Percentiles rank a stretch among this genome's conserved stretches.
These are phyloP conservation scores for Aquilaria sinensis DNA, from an alignment of 345 rosid species.

Conservation along the genomic window DNA sequence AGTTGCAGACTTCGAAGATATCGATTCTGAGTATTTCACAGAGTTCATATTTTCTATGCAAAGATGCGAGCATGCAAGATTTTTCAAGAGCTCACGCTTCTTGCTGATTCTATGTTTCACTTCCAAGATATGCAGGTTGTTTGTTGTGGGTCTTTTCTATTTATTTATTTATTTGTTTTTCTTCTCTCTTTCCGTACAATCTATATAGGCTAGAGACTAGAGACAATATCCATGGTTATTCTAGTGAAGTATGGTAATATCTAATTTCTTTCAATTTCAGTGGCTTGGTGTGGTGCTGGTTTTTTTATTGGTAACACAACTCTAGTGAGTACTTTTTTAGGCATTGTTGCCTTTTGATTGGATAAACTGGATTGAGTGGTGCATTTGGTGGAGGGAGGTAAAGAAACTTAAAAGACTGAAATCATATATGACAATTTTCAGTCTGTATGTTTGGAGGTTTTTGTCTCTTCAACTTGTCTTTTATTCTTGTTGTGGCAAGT, in stretches of 20 bases:
- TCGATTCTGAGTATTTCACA: slow-evolving; percentile 40
- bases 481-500: no score
- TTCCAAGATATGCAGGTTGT: slow-evolving; percentile 45
- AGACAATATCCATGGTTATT: not conserved
- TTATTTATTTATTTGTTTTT: not conserved
- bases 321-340: slow-evolving; percentile 22
- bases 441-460: no score
- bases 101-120: slow-evolving; percentile 32
- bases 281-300: slow-evolving; percentile 46
- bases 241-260: not conserved
- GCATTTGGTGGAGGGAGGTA: no score
- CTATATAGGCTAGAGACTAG: no score
- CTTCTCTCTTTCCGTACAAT: no score
- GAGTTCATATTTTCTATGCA: slow-evolving; percentile 44
- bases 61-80: slow-evolving; percentile 19
- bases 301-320: slow-evolving; percentile 38
- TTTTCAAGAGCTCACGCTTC: slow-evolving; percentile 21
- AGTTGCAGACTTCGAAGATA: slow-evolving; percentile 38
- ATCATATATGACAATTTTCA: no score
- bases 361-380: not conserved
- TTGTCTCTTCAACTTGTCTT: no score
- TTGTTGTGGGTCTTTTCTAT: not conserved
- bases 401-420: no score
- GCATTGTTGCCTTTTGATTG: no score
- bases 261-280: slow-evolving; percentile 17